Conservation (phyloP, 805 yeast genomes). For the Candida palmyrensis region DNA sequence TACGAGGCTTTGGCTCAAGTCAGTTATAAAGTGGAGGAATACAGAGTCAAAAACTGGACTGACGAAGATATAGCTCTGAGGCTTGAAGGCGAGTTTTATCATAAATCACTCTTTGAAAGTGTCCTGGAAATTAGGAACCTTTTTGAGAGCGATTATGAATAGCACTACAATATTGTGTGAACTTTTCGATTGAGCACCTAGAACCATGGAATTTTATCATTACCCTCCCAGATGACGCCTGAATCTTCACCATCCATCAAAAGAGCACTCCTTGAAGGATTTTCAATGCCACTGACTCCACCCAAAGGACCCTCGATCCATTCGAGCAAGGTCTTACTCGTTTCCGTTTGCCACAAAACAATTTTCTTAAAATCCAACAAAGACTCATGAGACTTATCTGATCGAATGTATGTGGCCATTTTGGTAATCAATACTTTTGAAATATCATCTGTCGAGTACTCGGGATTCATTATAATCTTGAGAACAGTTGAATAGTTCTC, state of each 20-base stretch:
- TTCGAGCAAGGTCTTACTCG: constrained; percentile 11
- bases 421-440: constrained; percentile 11
- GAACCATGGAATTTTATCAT: constrained; percentile 40
- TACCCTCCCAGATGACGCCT: constrained; percentile 35
- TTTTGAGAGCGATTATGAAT: constrained; percentile 20
- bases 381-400: constrained; percentile 5
- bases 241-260: constrained; percentile 20
- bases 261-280: constrained; percentile 32
- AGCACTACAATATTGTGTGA: background rate
- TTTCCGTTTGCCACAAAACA: constrained; percentile 32
- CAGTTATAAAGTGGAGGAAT: constrained; percentile 21
- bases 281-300: constrained; percentile 21
- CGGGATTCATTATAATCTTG: constrained; percentile 19
- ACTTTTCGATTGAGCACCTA: constrained; percentile 7
- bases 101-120: constrained; percentile 16
- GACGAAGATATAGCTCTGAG: constrained; percentile 34
- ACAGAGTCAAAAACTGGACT: constrained; percentile 35
- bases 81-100: constrained; percentile 12
- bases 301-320: constrained; percentile 11
- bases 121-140: constrained; percentile 21
- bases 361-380: constrained; percentile 10
- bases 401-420: constrained; percentile 5
- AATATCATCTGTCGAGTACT: constrained; percentile 12
- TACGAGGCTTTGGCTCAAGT: constrained; percentile 15
- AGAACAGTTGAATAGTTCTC: constrained; percentile 23